Conservation (phyloP, 352 stramenopile species). For the Phytophthora crassamura region DNA sequence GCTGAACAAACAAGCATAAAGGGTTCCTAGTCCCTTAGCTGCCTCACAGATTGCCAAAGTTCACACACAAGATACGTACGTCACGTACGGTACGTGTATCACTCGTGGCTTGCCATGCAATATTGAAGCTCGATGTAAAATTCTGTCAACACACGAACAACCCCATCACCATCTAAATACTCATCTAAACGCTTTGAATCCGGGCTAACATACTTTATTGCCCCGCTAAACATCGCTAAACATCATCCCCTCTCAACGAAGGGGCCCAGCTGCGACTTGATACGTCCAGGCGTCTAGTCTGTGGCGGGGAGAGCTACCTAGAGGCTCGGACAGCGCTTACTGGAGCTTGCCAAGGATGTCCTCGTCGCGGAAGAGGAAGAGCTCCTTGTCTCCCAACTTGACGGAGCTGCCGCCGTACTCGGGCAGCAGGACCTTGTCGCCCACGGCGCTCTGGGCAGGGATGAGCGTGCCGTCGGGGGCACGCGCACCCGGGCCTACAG, state of each 20-base stretch:
- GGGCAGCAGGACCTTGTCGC: constrained; percentile 96
- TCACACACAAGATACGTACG: no score
- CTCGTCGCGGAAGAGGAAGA: constrained; percentile 96
- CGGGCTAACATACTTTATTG: constrained; percentile 57
- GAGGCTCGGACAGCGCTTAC: constrained; percentile 42
- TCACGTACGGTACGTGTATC: no score
- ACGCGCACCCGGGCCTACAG: constrained; percentile 92
- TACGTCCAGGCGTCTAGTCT: constrained; percentile 6
- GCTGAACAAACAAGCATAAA: constrained; percentile 5
- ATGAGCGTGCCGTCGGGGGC: constrained; percentile 91
- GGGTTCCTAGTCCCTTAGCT: constrained; percentile 10
- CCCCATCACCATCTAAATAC: no score
- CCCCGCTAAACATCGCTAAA: no score
- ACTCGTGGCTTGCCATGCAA: no score
- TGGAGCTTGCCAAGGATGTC: constrained; percentile 98
- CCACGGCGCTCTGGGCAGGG: constrained; percentile 85
- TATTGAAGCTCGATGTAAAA: no score
- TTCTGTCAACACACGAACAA: no score
- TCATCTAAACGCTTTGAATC: background rate
- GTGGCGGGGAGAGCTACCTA: background rate
- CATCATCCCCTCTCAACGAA: constrained; percentile 6
- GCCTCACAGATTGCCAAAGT: constrained; percentile 15
- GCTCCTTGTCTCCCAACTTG: constrained; percentile 93
- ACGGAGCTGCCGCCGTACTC: constrained; percentile 96
- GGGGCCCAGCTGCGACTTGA: constrained; percentile 1